These are phyloP conservation scores for Diospyros lotus DNA, from an alignment of 148 eudicot species.

Conservation along the genomic window DNA sequence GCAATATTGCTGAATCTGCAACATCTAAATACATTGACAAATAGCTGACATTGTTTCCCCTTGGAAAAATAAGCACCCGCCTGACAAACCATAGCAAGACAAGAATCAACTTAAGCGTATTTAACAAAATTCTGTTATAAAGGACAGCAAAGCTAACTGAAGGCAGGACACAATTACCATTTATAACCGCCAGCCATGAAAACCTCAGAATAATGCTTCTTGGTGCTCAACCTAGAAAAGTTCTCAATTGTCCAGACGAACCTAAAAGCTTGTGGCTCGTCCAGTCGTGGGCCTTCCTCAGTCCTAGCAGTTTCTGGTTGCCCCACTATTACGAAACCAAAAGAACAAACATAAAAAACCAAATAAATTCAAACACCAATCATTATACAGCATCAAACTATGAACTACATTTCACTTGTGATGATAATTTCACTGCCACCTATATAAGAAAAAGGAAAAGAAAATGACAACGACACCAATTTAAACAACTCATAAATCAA, in stretches of 20 bases:
- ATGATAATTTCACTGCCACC: background rate
- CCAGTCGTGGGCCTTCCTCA: slow-evolving; percentile 18
- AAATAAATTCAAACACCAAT: background rate
- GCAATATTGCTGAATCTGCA: slow-evolving; percentile 71
- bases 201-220: slow-evolving; percentile 26
- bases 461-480: background rate
- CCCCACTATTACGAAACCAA: slow-evolving; percentile 2
- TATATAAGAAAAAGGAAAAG: too few species aligned
- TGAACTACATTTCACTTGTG: background rate
- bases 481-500: background rate
- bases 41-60: slow-evolving; percentile 87
- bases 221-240: slow-evolving; percentile 25
- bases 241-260: slow-evolving; percentile 31
- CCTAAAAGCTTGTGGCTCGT: slow-evolving; percentile 24
- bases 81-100: slow-evolving; percentile 30
- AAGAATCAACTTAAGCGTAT: background rate
- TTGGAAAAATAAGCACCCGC: slow-evolving; percentile 90
- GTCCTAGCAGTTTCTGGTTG: slow-evolving; percentile 17
- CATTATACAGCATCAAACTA: background rate
- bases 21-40: slow-evolving; percentile 95
- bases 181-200: slow-evolving; percentile 27
- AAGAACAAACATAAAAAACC: background rate
- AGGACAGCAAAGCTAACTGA: background rate
- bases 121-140: background rate
- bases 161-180: slow-evolving; percentile 14